These are phyloP conservation scores for Phytophthora sp. DNA, from an alignment of 352 stramenopile genomes.

Conservation along the genomic window DNA sequence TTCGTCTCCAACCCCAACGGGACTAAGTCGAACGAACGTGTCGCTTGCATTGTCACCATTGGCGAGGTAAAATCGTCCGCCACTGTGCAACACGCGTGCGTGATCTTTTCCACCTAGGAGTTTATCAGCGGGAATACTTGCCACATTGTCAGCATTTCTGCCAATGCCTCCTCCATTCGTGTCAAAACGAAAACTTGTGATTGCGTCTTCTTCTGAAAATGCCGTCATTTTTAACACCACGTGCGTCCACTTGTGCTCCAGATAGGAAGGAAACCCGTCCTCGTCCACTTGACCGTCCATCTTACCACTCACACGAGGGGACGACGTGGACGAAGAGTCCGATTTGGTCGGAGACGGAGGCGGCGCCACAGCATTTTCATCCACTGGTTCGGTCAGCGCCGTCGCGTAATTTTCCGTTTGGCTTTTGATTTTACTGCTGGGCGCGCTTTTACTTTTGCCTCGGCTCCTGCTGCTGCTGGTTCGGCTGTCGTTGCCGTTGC, in stretches of 20 bases:
- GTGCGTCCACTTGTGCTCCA: conserved; percentile 64
- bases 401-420: conserved; percentile 17
- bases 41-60: conserved; percentile 61
- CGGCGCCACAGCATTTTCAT: conserved; percentile 20
- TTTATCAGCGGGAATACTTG: conserved; percentile 80
- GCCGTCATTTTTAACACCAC: conserved; percentile 88
- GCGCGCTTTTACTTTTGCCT: conserved; percentile 32
- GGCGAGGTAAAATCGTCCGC: conserved; percentile 69
- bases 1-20: conserved; percentile 36
- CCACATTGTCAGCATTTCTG: conserved; percentile 53
- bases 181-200: conserved; percentile 81
- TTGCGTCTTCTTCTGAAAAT: conserved; percentile 72
- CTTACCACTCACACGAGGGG: conserved; percentile 20
- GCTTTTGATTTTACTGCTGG: conserved; percentile 21
- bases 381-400: conserved; percentile 7
- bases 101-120: conserved; percentile 58
- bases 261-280: conserved; percentile 32
- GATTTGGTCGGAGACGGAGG: conserved; percentile 25
- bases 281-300: conserved; percentile 31
- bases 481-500: conserved; percentile 22
- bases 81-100: conserved; percentile 58
- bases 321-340: conserved; percentile 12
- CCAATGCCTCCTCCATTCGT: conserved; percentile 59
- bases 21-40: conserved; percentile 73
- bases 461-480: conserved; percentile 8